Conservation (phyloP, 108 stramenopile species). For the Cyclotella cryptica region DNA sequence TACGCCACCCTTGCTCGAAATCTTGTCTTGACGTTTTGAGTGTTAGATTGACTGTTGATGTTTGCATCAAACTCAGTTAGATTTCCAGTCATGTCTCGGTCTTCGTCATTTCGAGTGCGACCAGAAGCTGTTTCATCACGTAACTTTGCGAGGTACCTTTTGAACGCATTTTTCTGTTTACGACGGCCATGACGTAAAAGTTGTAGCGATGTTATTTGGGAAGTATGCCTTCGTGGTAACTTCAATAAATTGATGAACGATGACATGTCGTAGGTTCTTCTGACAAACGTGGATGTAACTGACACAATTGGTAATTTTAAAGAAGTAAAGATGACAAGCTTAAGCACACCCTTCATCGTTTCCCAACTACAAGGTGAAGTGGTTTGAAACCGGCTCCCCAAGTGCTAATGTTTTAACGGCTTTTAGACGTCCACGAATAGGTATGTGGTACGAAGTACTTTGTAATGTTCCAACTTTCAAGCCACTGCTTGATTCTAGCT, state of each 20-base stretch:
- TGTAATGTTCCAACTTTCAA: no score
- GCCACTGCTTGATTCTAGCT: no score
- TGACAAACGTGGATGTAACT: no score
- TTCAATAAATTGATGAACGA: not conserved
- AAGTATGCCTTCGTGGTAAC: not conserved
- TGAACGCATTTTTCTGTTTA: slow-evolving; percentile 6
- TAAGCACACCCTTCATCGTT: no score
- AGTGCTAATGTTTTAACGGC: no score
- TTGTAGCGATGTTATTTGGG: slow-evolving; percentile 3
- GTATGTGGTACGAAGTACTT: no score
- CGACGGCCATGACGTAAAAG: not conserved
- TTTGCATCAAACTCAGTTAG: not conserved
- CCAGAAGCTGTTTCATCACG: not conserved
- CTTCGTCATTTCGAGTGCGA: no score
- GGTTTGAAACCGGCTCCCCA: no score
- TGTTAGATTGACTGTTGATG: not conserved
- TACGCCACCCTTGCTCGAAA: slow-evolving; percentile 34
- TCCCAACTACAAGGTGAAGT: no score
- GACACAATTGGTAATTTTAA: no score
- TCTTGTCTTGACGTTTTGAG: slow-evolving; percentile 10
- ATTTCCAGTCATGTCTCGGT: not conserved
- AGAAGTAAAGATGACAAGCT: no score
- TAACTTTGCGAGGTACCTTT: slow-evolving; percentile 6
- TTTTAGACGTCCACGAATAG: no score
- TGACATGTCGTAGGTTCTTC: not conserved